Evolutionary conservation across 768 basidiomycete genomes (phyloP), one percentile per base, ranked within the genome.

Genomic region (Plicaturopsis crispa): DNA sequence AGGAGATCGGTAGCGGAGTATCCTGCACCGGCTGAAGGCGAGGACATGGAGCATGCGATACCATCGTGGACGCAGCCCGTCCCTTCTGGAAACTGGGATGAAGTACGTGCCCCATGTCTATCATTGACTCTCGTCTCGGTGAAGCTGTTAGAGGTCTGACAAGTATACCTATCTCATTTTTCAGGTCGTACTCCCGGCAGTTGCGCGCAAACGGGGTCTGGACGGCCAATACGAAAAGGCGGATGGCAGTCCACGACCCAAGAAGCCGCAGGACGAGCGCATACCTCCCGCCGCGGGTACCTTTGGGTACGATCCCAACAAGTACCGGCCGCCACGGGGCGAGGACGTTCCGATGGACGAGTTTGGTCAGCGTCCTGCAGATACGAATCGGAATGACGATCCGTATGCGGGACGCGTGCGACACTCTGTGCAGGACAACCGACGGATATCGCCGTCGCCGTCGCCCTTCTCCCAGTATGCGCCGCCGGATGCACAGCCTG

Each of bases 21-120:
- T 59, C 84, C 85, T 5, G 69, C 48, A n/a, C 64, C 64, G 18
- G 74, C 62, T 33, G 70, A 60, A 34, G 69, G 65, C n/a, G 67
- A 68, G 42, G 66, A 73, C 34, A 62, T 81, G 61, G 70, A 72
- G 36, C 67, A 89, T 55, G 87, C 87, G 17, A 87, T 90, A 53
- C 87, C 88, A 5, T 70, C 73, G 3, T 86, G 84, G 86, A 86
- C 83, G 13, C 80, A 87, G 51, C 84, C 84, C 18, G 64, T 80
- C 19, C 72, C 69, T 18, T 62, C 61, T 41, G 83, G 84, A 1
- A 88, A 85, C 50, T 91, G 88, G 87, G 87, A 91, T 51, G 87
- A 91, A 53, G 85, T 77, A 50, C 52, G 72, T 64, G 20, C n/a
- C n/a, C n/a, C n/a, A 7, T 36, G 26, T 26, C 35, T 19, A 36